Conservation (phyloP, 371 early-diverging fungal genomes). For the Nematocida sp. region DNA sequence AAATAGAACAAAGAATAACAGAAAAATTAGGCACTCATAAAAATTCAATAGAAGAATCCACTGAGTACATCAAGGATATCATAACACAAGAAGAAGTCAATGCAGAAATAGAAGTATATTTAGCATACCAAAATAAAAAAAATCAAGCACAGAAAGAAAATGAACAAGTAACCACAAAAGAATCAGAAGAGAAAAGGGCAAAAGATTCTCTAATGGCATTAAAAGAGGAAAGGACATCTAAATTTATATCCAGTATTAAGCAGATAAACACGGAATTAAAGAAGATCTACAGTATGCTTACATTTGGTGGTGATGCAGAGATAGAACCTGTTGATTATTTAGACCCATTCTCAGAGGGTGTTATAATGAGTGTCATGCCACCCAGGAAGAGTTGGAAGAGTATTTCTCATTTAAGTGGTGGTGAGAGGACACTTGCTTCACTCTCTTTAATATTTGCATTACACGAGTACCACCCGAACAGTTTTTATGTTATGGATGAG, state of each 20-base stretch:
- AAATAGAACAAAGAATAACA: neutral
- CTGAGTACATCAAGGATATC: neutral
- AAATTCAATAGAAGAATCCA: neutral
- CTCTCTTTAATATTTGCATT: slow-evolving; percentile 96
- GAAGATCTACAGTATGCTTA: slow-evolving; percentile 88
- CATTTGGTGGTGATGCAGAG: slow-evolving; percentile 97
- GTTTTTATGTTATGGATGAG: slow-evolving; percentile 99
- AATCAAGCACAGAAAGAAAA: slow-evolving; percentile 44
- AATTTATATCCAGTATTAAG: slow-evolving; percentile 92
- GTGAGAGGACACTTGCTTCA: slow-evolving; percentile 97
- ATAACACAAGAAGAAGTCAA: slow-evolving; percentile 1
- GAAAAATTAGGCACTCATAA: neutral
- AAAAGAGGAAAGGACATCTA: slow-evolving; percentile 77
- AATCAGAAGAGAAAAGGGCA: slow-evolving; percentile 18
- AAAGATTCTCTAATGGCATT: slow-evolving; percentile 74
- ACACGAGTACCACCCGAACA: slow-evolving; percentile 96
- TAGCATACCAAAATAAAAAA: slow-evolving; percentile 51
- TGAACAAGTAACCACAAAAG: slow-evolving; percentile 14
- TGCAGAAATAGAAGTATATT: slow-evolving; percentile 37
- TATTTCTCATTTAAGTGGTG: slow-evolving; percentile 94
- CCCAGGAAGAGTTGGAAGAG: slow-evolving; percentile 99
- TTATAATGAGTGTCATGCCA: slow-evolving; percentile 97
- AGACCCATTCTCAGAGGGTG: slow-evolving; percentile 98
- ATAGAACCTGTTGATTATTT: slow-evolving; percentile 95
- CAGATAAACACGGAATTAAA: slow-evolving; percentile 87